Evolutionary conservation across 2,329 filamentous ascomycete genomes (phyloP).

Genomic region (Lecanicillium sp.): DNA sequence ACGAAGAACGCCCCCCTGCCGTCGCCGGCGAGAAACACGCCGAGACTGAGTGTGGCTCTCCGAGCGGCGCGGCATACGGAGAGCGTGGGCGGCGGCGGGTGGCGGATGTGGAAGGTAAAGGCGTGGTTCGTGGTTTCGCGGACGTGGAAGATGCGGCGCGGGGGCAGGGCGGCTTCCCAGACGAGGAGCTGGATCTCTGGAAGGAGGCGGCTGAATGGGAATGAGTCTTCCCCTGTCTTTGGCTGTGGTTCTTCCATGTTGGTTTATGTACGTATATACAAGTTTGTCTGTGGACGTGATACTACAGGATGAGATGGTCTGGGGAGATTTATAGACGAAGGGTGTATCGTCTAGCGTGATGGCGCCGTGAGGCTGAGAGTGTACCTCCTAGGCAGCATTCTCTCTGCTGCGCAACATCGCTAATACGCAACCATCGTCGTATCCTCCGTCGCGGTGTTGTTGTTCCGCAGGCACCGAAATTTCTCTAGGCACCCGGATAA

Average conservation of each 20-base stretch:
- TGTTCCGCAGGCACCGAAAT: no score
- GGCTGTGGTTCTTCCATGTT: neutral
- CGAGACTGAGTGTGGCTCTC: neutral
- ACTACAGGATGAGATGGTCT: no score
- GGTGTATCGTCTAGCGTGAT: no score
- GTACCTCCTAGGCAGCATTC: no score
- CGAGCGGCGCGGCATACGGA: neutral
- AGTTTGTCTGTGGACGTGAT: neutral
- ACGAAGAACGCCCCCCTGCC: slow-evolving; percentile 3
- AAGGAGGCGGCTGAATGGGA: neutral
- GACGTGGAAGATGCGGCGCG: slow-evolving; percentile 8
- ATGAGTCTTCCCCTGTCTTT: no score
- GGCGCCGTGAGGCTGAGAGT: no score
- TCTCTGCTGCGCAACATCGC: no score
- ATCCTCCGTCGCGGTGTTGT: no score
- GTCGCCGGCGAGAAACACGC: neutral
- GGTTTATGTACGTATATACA: neutral
- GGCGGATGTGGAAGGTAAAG: neutral
- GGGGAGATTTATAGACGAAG: no score
- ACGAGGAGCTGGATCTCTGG: neutral
- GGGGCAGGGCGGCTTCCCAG: neutral
- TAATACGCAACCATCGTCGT: no score
- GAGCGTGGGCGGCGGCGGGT: neutral
- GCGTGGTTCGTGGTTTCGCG: neutral
- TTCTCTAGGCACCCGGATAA: no score